Percentiles rank a stretch among this genome's conserved stretches.
These are phyloP conservation scores for Cokeromyces recurvatus DNA, from an alignment of 371 early-diverging fungal species.

Conservation along the genomic window DNA sequence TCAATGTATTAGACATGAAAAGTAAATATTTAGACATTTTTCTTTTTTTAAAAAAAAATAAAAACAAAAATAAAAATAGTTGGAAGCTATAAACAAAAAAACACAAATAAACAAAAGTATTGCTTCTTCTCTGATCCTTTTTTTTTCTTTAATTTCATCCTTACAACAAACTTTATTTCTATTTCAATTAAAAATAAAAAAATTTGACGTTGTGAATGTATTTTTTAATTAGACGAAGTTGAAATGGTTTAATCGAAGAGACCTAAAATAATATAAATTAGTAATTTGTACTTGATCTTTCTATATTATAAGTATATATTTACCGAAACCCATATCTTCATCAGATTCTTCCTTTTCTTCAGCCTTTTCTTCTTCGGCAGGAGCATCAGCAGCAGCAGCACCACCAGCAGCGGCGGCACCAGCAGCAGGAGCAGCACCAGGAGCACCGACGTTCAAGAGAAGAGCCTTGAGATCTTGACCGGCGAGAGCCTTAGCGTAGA, in stretches of 20 bases:
- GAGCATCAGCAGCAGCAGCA: constrained; percentile 51
- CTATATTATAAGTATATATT: constrained; percentile 8
- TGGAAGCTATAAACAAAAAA: not conserved
- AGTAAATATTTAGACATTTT: not conserved
- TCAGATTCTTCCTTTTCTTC: constrained; percentile 86
- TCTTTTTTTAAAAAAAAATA: too few species aligned
- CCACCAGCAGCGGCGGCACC: constrained; percentile 51
- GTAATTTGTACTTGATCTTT: not conserved
- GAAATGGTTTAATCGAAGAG: constrained; percentile 88
- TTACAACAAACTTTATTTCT: too few species aligned
- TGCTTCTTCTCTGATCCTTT: too few species aligned
- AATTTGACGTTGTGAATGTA: too few species aligned
- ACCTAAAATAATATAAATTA: constrained; percentile 39
- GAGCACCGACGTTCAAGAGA: constrained; percentile 89
- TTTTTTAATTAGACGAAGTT: too few species aligned
- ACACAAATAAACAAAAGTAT: too few species aligned
- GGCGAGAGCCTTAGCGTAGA: constrained; percentile 97
- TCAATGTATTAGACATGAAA: constrained; percentile 4
- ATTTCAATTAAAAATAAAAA: too few species aligned
- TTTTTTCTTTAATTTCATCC: too few species aligned
- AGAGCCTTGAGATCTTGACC: constrained; percentile 90
- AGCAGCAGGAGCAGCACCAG: constrained; percentile 69
- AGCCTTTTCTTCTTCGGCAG: constrained; percentile 62
- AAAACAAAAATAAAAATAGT: too few species aligned
- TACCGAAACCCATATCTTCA: constrained; percentile 93